phyloP scores from a whole-genome alignment of 345 rosid species.

The Brassica carinata region DNA sequence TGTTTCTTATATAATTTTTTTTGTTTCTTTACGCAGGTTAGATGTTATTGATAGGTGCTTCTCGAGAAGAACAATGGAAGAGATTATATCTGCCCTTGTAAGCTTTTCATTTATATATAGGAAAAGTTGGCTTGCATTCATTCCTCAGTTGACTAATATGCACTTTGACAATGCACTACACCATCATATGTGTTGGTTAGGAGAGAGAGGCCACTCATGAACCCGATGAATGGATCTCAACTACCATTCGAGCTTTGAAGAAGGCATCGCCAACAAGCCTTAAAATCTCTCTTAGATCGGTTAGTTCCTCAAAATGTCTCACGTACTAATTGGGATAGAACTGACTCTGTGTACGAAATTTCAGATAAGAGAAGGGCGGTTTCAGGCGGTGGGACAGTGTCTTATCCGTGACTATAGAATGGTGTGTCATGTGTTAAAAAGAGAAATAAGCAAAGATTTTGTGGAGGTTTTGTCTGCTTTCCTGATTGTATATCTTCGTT shows the following conservation, averaged over 20 bases:
- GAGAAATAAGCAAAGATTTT: slow-evolving; percentile 76
- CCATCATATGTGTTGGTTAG: too few species aligned
- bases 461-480: slow-evolving; percentile 54
- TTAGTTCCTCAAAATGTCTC: too few species aligned
- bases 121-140: neutral
- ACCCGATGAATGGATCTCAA: too few species aligned
- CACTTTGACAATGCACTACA: too few species aligned
- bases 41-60: slow-evolving; percentile 68
- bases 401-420: slow-evolving; percentile 78
- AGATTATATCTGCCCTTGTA: slow-evolving; percentile 56
- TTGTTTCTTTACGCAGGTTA: slow-evolving; percentile 39
- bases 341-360: slow-evolving; percentile 25
- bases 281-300: too few species aligned
- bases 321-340: neutral
- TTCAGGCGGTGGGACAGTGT: slow-evolving; percentile 75
- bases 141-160: too few species aligned
- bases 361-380: slow-evolving; percentile 86
- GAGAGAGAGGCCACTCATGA: too few species aligned
- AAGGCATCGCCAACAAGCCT: too few species aligned
- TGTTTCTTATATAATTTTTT: neutral
- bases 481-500: neutral
- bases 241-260: too few species aligned
- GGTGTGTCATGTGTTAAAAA: slow-evolving; percentile 69
- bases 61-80: slow-evolving; percentile 48
- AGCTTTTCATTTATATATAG: slow-evolving; percentile 28